Conservation (phyloP, 78 protist genomes). For the Andalucia godoyi region DNA sequence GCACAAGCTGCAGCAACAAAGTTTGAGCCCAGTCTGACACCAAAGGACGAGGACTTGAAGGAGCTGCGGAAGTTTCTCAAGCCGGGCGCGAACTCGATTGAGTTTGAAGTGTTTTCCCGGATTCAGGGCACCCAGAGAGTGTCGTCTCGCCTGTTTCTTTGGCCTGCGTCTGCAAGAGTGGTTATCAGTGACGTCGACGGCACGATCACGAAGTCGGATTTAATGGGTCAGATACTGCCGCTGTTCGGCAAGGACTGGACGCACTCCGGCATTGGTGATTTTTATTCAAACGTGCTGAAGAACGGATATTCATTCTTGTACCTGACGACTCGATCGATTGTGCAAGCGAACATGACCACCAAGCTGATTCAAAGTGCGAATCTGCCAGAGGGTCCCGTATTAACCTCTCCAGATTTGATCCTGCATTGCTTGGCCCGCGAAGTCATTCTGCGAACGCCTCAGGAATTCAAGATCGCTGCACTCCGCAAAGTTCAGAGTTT, state of each 20-base stretch:
- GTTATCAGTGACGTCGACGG: slow-evolving; percentile 90
- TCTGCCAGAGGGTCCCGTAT: slow-evolving; percentile 89
- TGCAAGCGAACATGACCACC: slow-evolving; percentile 7
- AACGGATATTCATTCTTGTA: slow-evolving; percentile 73
- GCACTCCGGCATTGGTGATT: slow-evolving; percentile 74
- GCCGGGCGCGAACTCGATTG: slow-evolving; percentile 59
- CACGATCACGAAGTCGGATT: slow-evolving; percentile 88
- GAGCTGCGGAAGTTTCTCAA: slow-evolving; percentile 42
- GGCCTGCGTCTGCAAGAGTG: slow-evolving; percentile 46
- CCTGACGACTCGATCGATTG: slow-evolving; percentile 74
- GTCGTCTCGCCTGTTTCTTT: slow-evolving; percentile 38
- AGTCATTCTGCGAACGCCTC: slow-evolving; percentile 67
- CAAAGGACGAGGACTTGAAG: slow-evolving; percentile 33
- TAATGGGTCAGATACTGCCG: slow-evolving; percentile 80
- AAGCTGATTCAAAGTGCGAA: neutral
- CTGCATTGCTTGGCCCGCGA: slow-evolving; percentile 57
- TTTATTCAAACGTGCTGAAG: slow-evolving; percentile 50
- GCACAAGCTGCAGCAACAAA: neutral
- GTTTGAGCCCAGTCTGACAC: slow-evolving; percentile 8
- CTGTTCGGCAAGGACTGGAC: slow-evolving; percentile 87
- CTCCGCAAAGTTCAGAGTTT: slow-evolving; percentile 51
- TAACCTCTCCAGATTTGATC: slow-evolving; percentile 82
- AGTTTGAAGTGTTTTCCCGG: slow-evolving; percentile 45
- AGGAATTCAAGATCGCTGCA: slow-evolving; percentile 86
- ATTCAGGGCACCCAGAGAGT: slow-evolving; percentile 52